Conservation (phyloP, 768 basidiomycete genomes). For the Roridomyces roridus region DNA sequence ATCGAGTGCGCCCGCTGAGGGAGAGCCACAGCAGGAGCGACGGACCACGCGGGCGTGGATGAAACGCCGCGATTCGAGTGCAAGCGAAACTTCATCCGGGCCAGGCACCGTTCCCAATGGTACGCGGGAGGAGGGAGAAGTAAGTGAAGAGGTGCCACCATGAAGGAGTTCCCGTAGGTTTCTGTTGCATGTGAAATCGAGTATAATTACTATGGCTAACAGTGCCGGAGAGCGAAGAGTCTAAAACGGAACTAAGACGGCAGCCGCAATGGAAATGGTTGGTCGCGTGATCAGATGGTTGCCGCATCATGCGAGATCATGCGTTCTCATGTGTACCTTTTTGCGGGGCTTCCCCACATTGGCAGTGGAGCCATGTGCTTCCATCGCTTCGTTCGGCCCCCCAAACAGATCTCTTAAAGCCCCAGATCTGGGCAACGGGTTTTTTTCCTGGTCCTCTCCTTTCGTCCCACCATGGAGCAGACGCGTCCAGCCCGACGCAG, state of each 20-base stretch:
- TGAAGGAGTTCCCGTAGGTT: slow-evolving; percentile 2
- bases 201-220: too few species aligned
- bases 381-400: too few species aligned
- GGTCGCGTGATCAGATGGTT: too few species aligned
- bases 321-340: too few species aligned
- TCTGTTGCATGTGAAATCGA: not conserved
- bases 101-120: slow-evolving; percentile 29
- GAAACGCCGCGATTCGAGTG: slow-evolving; percentile 56
- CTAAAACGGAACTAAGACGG: too few species aligned
- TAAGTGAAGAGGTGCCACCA: slow-evolving; percentile 37
- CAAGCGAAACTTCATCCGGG: slow-evolving; percentile 53
- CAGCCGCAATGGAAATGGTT: too few species aligned
- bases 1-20: slow-evolving; percentile 34
- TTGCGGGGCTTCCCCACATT: not conserved
- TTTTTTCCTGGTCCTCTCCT: slow-evolving; percentile 15
- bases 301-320: too few species aligned
- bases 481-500: slow-evolving; percentile 16
- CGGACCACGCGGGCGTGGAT: slow-evolving; percentile 53
- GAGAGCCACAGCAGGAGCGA: slow-evolving; percentile 49
- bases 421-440: too few species aligned
- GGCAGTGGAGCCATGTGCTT: slow-evolving; percentile 32
- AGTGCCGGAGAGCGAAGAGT: too few species aligned
- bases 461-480: slow-evolving; percentile 29
- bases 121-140: slow-evolving; percentile 44
- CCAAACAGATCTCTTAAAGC: too few species aligned